Percentiles rank a stretch among this genome's conserved stretches.
phyloP scores from a whole-genome alignment of 805 yeast genomes.

The Candida silvatica region DNA sequence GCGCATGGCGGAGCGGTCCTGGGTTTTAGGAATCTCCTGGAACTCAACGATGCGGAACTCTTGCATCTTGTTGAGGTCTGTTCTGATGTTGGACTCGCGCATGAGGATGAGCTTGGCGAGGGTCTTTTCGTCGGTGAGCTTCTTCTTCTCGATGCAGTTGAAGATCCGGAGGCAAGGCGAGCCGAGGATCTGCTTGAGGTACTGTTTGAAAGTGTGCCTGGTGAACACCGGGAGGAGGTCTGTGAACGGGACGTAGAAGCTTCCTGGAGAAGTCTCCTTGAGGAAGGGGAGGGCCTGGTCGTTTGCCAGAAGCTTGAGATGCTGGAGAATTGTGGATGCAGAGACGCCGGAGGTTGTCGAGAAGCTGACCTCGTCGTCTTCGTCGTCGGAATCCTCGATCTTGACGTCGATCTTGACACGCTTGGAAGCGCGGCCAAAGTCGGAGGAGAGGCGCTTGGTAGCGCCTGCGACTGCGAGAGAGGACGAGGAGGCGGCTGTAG shows the following conservation, averaged over 20 bases:
- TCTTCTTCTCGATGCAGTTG: conserved; percentile 63
- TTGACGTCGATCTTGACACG: conserved; percentile 18
- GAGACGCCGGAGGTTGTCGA: conserved; percentile 4
- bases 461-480: no score
- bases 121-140: conserved; percentile 77
- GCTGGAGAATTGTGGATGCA: conserved; percentile 32
- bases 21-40: conserved; percentile 90
- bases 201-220: conserved; percentile 43
- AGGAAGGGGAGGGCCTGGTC: conserved; percentile 50
- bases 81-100: conserved; percentile 69
- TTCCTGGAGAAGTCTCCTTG: conserved; percentile 44
- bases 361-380: conserved; percentile 10
- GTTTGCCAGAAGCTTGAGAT: conserved; percentile 56
- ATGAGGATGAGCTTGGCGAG: conserved; percentile 69
- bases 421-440: conserved; percentile 3
- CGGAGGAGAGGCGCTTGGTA: conserved; percentile 7
- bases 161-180: conserved; percentile 61
- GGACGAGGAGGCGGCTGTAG: conserved; percentile 8
- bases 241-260: conserved; percentile 55
- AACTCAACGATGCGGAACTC: conserved; percentile 70
- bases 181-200: conserved; percentile 56
- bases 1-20: conserved; percentile 85
- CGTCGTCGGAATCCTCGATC: conserved; percentile 17
- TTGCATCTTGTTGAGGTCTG: conserved; percentile 57
- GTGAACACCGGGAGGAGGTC: conserved; percentile 38